Conservation (phyloP, 345 rosid species). For the Eucalyptus guilfoylei region DNA sequence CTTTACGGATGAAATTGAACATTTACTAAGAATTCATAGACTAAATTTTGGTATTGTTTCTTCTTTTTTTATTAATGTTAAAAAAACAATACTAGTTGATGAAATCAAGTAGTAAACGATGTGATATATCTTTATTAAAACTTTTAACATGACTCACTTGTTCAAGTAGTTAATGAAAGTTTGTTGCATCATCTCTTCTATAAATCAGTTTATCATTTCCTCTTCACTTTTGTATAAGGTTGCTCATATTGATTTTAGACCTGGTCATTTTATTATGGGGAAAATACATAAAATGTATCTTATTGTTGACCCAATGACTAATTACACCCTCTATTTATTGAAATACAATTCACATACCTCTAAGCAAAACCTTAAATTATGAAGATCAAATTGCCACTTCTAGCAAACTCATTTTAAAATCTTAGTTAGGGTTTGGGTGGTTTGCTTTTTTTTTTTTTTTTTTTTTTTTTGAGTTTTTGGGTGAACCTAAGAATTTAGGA, state of each 20-base stretch:
- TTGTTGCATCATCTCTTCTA: neutral
- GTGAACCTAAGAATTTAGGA: too few relatives aligned
- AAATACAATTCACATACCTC: neutral
- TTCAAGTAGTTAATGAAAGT: neutral
- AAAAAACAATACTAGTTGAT: too few relatives aligned
- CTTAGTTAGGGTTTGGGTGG: neutral
- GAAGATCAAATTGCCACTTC: neutral
- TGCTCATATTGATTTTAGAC: neutral
- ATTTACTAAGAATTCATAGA: too few relatives aligned
- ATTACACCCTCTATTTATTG: too few relatives aligned
- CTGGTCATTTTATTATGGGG: neutral
- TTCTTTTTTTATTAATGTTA: too few relatives aligned
- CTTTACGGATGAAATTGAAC: too few relatives aligned
- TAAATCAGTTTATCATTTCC: neutral
- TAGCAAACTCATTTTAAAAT: neutral
- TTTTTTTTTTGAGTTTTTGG: too few relatives aligned
- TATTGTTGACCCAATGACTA: too few relatives aligned
- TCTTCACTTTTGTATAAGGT: neutral
- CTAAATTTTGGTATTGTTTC: too few relatives aligned
- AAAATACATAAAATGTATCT: too few relatives aligned
- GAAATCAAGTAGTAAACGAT: too few relatives aligned
- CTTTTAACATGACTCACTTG: neutral
- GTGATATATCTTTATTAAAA: too few relatives aligned
- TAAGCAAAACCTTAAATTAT: neutral
- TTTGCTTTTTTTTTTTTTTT: neutral